A percentile compares a stretch with the other conserved stretches of the same genome.
These are phyloP conservation scores for Yamadazyma sp. DNA, from an alignment of 1,139 yeast species.

Conservation along the genomic window DNA sequence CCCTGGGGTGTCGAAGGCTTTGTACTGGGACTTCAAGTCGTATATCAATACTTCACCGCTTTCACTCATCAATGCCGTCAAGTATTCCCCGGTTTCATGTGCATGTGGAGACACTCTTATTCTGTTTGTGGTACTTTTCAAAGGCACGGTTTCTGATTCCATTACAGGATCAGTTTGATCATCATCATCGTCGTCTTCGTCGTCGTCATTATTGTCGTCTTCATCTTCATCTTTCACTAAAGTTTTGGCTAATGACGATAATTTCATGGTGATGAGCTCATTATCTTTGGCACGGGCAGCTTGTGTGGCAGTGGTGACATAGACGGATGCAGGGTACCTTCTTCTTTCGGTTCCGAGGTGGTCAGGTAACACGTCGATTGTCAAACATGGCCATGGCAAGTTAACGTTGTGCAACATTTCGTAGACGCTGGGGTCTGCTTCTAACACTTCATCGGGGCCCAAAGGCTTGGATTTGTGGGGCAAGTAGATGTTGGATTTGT, in stretches of 20 bases:
- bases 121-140: constrained; percentile 85
- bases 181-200: constrained; percentile 61
- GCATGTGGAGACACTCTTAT: constrained; percentile 84
- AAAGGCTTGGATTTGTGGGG: constrained; percentile 88
- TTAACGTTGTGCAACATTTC: constrained; percentile 95
- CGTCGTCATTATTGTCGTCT: constrained; percentile 65
- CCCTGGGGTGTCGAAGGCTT: constrained; percentile 88
- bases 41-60: constrained; percentile 85
- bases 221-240: constrained; percentile 76
- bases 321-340: constrained; percentile 83
- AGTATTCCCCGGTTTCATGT: constrained; percentile 71
- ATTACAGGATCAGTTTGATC: constrained; percentile 77
- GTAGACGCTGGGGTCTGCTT: constrained; percentile 94
- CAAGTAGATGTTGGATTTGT: constrained; percentile 55
- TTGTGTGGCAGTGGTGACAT: constrained; percentile 90
- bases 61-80: constrained; percentile 88
- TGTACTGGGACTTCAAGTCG: constrained; percentile 73
- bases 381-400: constrained; percentile 96
- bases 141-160: constrained; percentile 77
- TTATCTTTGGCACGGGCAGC: constrained; percentile 86
- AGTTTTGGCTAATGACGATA: constrained; percentile 81
- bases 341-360: constrained; percentile 84
- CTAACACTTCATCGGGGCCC: constrained; percentile 94
- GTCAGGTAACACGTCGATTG: constrained; percentile 88
- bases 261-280: constrained; percentile 79